Evolutionary conservation across 2,329 filamentous ascomycete genomes (phyloP).

Genomic region (Claviceps pazoutovae): DNA sequence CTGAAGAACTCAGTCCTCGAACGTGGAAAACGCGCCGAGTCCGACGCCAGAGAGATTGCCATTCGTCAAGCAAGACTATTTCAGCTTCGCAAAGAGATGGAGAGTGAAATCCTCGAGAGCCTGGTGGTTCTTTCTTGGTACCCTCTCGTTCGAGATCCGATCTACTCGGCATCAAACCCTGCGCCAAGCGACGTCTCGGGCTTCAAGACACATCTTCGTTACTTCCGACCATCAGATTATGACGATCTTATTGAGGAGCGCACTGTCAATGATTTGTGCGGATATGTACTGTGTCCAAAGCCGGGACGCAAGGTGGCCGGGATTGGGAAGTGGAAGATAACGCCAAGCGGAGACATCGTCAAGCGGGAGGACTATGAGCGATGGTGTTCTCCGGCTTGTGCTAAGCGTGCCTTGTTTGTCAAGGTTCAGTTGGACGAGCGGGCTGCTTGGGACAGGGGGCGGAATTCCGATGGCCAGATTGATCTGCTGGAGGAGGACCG

Average conservation of each 20-base stretch:
- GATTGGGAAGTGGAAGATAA: conserved; percentile 54
- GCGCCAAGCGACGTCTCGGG: conserved; percentile 43
- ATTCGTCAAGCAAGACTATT: conserved; percentile 71
- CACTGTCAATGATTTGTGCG: conserved; percentile 69
- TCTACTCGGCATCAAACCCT: conserved; percentile 30
- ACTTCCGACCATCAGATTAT: conserved; percentile 80
- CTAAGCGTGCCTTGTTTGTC: conserved; percentile 66
- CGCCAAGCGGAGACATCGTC: conserved; percentile 45
- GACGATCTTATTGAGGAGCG: conserved; percentile 80
- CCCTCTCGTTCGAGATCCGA: conserved; percentile 24
- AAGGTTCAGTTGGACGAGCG: conserved; percentile 78
- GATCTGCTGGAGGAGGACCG: conserved; percentile 55
- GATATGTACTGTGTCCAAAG: conserved; percentile 64
- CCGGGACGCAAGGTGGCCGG: conserved; percentile 42
- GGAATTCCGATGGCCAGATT: conserved; percentile 40
- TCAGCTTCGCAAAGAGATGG: conserved; percentile 67
- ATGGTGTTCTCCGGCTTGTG: conserved; percentile 77
- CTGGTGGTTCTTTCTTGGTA: conserved; percentile 58
- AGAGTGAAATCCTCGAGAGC: conserved; percentile 57
- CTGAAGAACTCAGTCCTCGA: conserved; percentile 38
- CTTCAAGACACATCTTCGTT: conserved; percentile 53
- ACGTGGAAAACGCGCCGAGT: conserved; percentile 12
- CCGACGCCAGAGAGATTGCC: conserved; percentile 47
- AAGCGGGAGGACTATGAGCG: conserved; percentile 59
- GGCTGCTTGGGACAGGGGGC: conserved; percentile 69